Percentiles rank a stretch among this genome's conserved stretches.
These are phyloP conservation scores for Mortierella sp. DNA, from an alignment of 371 early-diverging fungal species.

Conservation along the genomic window DNA sequence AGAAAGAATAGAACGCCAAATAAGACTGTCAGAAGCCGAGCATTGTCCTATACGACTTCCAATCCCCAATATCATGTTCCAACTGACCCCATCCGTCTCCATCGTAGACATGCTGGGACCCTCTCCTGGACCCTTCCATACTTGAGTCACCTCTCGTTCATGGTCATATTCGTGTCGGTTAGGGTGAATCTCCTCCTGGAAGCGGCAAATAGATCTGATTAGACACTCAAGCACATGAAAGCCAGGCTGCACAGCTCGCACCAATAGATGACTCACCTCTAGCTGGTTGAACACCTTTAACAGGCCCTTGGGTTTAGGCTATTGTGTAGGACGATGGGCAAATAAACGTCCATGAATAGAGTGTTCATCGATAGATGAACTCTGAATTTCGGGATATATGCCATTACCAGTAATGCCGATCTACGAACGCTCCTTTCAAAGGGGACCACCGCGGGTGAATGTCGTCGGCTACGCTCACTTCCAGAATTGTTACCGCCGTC, in stretches of 20 bases:
- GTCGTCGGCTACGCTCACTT: constrained; percentile 46
- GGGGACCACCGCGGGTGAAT: constrained; percentile 42
- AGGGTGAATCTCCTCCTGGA: constrained; percentile 46
- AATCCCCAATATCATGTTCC: neutral
- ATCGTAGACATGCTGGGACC: constrained; percentile 18
- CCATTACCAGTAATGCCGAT: constrained; percentile 38
- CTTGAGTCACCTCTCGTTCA: constrained; percentile 49
- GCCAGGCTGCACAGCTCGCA: too few relatives aligned
- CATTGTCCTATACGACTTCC: neutral
- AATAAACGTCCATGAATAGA: neutral
- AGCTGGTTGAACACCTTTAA: constrained; percentile 50
- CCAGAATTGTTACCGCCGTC: constrained; percentile 53
- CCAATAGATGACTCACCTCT: constrained; percentile 21
- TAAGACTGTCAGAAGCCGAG: neutral
- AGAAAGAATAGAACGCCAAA: neutral
- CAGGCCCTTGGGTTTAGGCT: constrained; percentile 52
- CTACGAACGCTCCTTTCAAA: constrained; percentile 50
- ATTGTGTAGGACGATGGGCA: neutral
- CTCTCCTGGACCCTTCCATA: constrained; percentile 29
- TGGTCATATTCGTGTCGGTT: constrained; percentile 53
- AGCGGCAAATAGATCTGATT: neutral
- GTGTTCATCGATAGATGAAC: neutral
- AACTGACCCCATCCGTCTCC: constrained; percentile 47
- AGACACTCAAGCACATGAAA: too few relatives aligned
- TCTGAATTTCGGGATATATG: neutral